phyloP scores from a whole-genome alignment of 202 grass and related monocot genomes.

The Eragrostis tef region DNA sequence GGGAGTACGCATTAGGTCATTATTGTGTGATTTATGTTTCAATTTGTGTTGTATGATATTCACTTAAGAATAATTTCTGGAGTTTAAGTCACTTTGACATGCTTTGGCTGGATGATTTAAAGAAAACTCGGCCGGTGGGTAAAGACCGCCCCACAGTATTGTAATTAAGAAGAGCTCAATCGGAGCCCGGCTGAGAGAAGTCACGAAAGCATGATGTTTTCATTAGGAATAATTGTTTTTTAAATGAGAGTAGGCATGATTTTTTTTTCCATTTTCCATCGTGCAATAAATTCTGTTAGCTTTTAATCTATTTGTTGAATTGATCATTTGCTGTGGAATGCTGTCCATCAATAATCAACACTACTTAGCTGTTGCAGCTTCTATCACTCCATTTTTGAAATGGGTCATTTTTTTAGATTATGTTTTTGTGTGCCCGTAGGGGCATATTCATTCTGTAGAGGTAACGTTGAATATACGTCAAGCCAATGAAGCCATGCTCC shows the following conservation, averaged over 20 bases:
- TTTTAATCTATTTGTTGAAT: neutral
- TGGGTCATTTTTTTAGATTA: neutral
- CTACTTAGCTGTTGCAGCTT: conserved; percentile 15
- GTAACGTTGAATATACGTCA: neutral
- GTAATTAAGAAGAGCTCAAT: too few species aligned
- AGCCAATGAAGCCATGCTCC: neutral
- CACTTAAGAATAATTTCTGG: conserved; percentile 20
- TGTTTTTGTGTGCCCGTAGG: neutral
- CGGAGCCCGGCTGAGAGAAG: too few species aligned
- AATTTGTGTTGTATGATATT: conserved; percentile 12
- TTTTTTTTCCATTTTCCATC: neutral
- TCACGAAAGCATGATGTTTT: too few species aligned
- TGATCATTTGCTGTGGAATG: neutral
- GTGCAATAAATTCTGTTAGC: conserved; percentile 20
- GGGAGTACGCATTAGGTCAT: neutral
- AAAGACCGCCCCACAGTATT: too few species aligned
- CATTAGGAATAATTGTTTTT: conserved; percentile 1
- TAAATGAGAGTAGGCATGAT: neutral
- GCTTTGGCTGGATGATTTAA: neutral
- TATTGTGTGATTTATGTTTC: neutral
- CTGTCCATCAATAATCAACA: neutral
- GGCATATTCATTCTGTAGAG: neutral
- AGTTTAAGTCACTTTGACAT: conserved; percentile 27
- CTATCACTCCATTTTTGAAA: conserved; percentile 1
- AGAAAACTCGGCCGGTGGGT: too few species aligned